A percentile compares a stretch with the other conserved stretches of the same genome.
Conservation (phyloP, 331 rosid genomes). For the Erythrophleum ivorense region DNA sequence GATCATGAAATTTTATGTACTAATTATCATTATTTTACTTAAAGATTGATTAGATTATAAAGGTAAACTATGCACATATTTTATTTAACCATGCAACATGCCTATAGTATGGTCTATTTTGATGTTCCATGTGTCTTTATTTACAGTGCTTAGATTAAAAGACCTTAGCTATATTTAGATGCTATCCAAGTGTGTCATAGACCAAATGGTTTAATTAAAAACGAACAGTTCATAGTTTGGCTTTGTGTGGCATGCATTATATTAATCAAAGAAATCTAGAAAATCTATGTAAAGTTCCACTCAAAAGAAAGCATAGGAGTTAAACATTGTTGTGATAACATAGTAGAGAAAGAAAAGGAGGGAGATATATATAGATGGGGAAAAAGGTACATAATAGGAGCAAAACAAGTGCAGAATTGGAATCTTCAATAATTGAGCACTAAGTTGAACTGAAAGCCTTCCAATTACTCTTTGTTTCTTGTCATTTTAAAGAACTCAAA, state of each 20-base stretch:
- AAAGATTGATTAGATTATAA: background rate
- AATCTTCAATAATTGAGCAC: slow-evolving; percentile 22
- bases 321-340: slow-evolving; percentile 16
- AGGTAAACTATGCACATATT: background rate
- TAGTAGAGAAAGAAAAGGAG: background rate
- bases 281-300: slow-evolving; percentile 31
- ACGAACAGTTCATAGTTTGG: background rate
- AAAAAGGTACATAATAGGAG: background rate
- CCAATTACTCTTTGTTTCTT: slow-evolving; percentile 3
- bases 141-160: background rate
- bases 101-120: background rate
- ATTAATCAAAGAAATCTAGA: slow-evolving; percentile 23
- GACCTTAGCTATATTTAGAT: background rate
- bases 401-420: background rate
- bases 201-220: slow-evolving; percentile 32
- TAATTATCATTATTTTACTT: background rate
- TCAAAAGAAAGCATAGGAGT: slow-evolving; percentile 24
- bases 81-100: background rate
- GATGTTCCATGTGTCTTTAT: background rate
- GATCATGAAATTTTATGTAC: background rate
- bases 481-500: background rate
- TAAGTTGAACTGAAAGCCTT: background rate
- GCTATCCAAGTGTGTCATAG: slow-evolving; percentile 48
- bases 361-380: background rate
- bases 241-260: slow-evolving; percentile 24